A percentile compares a stretch with the other conserved stretches of the same genome.
Evolutionary conservation across 1,284 basidiomycete species (phyloP).

Genomic region (Crepidotus sp.): DNA sequence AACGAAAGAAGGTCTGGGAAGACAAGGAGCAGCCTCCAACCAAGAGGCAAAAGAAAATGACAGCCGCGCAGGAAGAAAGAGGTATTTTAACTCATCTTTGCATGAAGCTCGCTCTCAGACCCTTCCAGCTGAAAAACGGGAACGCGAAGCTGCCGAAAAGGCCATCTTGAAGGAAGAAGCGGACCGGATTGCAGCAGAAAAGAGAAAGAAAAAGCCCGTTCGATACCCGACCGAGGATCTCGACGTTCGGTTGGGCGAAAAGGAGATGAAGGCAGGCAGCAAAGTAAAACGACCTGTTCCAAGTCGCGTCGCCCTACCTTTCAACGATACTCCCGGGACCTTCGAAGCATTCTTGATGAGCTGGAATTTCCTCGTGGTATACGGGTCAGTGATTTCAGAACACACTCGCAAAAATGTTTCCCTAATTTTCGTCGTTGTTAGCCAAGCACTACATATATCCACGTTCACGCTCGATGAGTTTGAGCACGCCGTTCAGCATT

Average conservation of each 20-base stretch:
- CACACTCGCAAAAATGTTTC: neutral
- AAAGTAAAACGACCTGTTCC: slow-evolving; percentile 63
- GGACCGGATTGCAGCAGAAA: slow-evolving; percentile 60
- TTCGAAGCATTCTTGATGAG: slow-evolving; percentile 84
- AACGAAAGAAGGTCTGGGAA: slow-evolving; percentile 82
- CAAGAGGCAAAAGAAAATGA: slow-evolving; percentile 76
- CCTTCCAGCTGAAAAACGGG: slow-evolving; percentile 46
- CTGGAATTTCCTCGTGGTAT: slow-evolving; percentile 90
- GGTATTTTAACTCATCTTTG: slow-evolving; percentile 31
- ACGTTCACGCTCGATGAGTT: slow-evolving; percentile 91
- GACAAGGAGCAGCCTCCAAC: slow-evolving; percentile 70
- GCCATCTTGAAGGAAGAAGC: slow-evolving; percentile 62
- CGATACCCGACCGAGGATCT: slow-evolving; percentile 83
- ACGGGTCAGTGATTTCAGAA: slow-evolving; percentile 51
- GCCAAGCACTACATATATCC: slow-evolving; percentile 84
- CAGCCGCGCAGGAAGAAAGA: slow-evolving; percentile 61
- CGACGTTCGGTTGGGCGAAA: slow-evolving; percentile 66
- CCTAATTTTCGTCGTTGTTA: slow-evolving; percentile 25
- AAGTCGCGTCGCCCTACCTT: slow-evolving; percentile 58
- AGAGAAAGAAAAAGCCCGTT: slow-evolving; percentile 83
- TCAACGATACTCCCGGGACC: slow-evolving; percentile 57
- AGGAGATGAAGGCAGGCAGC: slow-evolving; percentile 70
- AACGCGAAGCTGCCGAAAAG: slow-evolving; percentile 59
- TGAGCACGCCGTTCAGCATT: slow-evolving; percentile 80
- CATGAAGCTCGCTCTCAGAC: slow-evolving; percentile 11